phyloP scores from a whole-genome alignment of 1,139 yeast species.

The Tardiomyces digboiensis region DNA sequence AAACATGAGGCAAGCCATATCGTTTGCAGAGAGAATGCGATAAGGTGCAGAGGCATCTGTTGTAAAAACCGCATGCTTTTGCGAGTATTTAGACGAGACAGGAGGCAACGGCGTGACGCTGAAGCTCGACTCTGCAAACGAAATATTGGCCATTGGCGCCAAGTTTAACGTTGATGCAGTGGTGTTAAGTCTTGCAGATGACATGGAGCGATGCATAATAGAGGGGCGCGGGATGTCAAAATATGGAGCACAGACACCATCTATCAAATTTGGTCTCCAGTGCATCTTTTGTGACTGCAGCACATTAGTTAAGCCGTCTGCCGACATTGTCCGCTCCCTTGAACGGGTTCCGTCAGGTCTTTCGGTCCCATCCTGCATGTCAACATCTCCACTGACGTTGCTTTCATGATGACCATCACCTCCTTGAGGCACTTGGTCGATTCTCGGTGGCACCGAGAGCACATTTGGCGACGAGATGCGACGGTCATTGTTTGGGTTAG shows the following conservation, averaged over 20 bases:
- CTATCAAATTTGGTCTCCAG: constrained; percentile 18
- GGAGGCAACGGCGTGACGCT: constrained; percentile 18
- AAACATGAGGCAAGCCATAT: constrained; percentile 79
- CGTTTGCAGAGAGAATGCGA: constrained; percentile 77
- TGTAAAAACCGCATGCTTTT: constrained; percentile 58
- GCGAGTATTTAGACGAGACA: constrained; percentile 20
- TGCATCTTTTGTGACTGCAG: constrained; percentile 6
- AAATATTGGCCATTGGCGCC: constrained; percentile 3
- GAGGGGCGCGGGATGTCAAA: constrained; percentile 17
- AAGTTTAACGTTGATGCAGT: constrained; percentile 1
- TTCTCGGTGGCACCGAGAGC: neutral
- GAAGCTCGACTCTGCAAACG: constrained; percentile 5
- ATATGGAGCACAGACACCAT: constrained; percentile 23
- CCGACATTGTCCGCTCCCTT: neutral
- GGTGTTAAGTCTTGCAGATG: constrained; percentile 10
- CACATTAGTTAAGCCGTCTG: neutral
- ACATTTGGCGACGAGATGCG: neutral
- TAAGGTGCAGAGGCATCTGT: constrained; percentile 72
- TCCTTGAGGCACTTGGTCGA: no score
- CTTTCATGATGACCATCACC: no score
- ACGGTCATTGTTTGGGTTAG: neutral
- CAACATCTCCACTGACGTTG: no score
- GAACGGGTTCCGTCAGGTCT: neutral
- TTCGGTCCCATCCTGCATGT: neutral
- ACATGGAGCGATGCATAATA: constrained; percentile 13